Evolutionary conservation across 2,329 filamentous ascomycete species (phyloP).

Genomic region (Periconia sp.): DNA sequence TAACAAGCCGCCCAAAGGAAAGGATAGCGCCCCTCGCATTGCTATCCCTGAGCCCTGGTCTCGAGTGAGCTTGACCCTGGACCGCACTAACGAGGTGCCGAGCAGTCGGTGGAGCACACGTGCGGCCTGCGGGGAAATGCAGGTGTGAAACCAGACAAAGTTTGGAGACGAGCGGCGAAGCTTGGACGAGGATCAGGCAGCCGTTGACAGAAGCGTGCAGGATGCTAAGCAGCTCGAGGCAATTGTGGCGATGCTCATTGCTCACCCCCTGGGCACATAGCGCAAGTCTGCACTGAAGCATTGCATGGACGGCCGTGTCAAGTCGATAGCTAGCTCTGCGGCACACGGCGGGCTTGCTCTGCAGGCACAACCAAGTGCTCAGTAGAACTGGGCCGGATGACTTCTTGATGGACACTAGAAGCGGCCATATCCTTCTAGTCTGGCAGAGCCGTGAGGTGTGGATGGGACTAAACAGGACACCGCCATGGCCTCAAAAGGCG

Average conservation of each 20-base stretch:
- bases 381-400: neutral
- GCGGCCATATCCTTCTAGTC: slow-evolving; percentile 1
- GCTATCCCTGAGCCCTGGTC: slow-evolving; percentile 9
- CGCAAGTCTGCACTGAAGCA: neutral
- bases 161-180: slow-evolving; percentile 18
- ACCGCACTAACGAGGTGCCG: slow-evolving; percentile 23
- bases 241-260: neutral
- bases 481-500: no score
- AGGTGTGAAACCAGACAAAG: slow-evolving; percentile 35
- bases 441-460: neutral
- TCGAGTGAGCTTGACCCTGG: slow-evolving; percentile 12
- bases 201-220: slow-evolving; percentile 15
- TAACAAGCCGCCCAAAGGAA: slow-evolving; percentile 34
- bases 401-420: slow-evolving; percentile 4
- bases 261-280: neutral
- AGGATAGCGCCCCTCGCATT: slow-evolving; percentile 28
- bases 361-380: no score
- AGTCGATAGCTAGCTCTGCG: neutral
- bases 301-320: neutral
- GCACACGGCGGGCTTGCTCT: no score
- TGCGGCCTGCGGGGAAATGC: slow-evolving; percentile 41
- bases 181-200: slow-evolving; percentile 13
- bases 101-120: slow-evolving; percentile 34
- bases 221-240: slow-evolving; percentile 1
- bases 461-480: no score